Base-by-base conservation (phyloP, 2,329 filamentous ascomycete species). In the Aureobasidium sp. region DNA sequence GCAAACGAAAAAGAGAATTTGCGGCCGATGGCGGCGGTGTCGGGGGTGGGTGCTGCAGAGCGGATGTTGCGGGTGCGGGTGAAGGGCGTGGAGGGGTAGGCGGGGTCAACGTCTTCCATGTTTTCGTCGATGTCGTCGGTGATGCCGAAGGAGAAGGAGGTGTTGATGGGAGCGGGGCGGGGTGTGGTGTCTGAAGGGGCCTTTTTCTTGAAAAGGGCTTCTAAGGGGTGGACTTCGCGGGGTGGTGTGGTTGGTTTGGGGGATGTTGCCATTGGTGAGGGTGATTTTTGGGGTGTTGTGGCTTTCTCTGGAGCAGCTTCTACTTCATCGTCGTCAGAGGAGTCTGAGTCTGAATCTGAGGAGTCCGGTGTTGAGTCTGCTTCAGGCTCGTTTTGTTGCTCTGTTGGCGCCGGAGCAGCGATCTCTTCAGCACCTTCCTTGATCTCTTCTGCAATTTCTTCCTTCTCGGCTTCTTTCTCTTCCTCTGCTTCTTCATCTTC, bases 31-130 rank as follows among this genome's bases (percentile, higher is more conserved):
- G 91, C 85, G 1, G 91, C 91, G 0, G 94, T 97, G 71, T 99
- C 94, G 0, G 94, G 94, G 0, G 94, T 99, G 0, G 94, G 94
- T 2, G 94, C 94, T 6, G 91, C 91, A 71, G 91, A 97, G 61
- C 94, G 83, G n/a, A 89, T 71, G 55, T 83, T 84, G 64, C 91
- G 83, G 75, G 80, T 83, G 65, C 86, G 85, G 0, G 89, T 90
- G 72, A 86, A 96, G 0, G 93, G 93, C 0, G 93, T 97, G 74
- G 91, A 85, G 13, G 91, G 92, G 30, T 45, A 48, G 5, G 14
- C 27, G 7, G 30, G 61, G 63, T 75, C 72, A 16, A 11, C 5
- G 29, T 47, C 39, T 21, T 30, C 29, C 25, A 42, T 30, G 7
- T 59, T 32, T 49, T 59, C 55, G 21, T 49, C 55, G 7, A 48